Evolutionary conservation across 192 early-diverging fungal genomes (phyloP).

Genomic region (Umbelopsis isabellina): DNA sequence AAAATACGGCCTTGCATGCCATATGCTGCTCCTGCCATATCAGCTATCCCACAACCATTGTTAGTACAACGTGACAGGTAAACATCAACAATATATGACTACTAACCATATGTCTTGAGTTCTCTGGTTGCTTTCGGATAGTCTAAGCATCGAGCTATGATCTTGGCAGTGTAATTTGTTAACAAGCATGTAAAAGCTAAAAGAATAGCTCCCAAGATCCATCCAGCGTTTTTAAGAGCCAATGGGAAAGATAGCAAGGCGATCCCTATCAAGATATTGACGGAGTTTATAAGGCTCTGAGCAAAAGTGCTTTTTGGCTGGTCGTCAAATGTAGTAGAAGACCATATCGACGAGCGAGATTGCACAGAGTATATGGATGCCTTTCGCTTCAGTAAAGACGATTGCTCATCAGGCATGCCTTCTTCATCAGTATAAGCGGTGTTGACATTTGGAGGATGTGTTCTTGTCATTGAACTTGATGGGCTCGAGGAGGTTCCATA

Average conservation of each 20-base stretch:
- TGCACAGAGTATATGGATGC: not conserved
- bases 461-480: not conserved
- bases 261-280: conserved; percentile 69
- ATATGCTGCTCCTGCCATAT: conserved; percentile 46
- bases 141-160: conserved; percentile 50
- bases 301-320: conserved; percentile 37
- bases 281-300: conserved; percentile 55
- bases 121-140: conserved; percentile 17
- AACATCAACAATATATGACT: not conserved
- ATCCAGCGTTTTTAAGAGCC: conserved; percentile 58
- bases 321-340: not conserved
- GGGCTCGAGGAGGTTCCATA: not conserved
- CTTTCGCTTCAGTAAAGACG: not conserved
- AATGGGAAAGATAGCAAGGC: conserved; percentile 65
- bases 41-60: not conserved
- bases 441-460: conserved; percentile 1
- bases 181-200: conserved; percentile 42
- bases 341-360: not conserved
- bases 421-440: not conserved
- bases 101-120: conserved; percentile 31
- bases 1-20: conserved; percentile 32
- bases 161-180: conserved; percentile 60
- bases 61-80: not conserved
- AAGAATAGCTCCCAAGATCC: conserved; percentile 55
- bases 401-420: not conserved